A percentile compares a stretch with the other conserved stretches of the same genome.
These are phyloP conservation scores for Sordariomycetes sp. DNA, from an alignment of 2,329 filamentous ascomycete species.

Conservation along the genomic window DNA sequence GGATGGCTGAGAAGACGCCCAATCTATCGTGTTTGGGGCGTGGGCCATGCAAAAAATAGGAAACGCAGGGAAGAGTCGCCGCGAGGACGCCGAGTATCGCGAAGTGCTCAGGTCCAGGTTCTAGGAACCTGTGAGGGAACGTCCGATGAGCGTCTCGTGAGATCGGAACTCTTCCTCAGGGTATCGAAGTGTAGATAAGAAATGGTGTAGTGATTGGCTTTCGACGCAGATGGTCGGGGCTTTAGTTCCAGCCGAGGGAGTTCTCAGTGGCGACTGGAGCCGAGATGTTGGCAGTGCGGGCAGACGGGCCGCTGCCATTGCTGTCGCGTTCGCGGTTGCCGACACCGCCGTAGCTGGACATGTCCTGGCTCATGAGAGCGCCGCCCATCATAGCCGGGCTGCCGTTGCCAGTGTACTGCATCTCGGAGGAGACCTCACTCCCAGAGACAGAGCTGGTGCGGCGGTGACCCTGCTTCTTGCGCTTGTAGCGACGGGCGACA, in stretches of 20 bases:
- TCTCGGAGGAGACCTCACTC: slow-evolving; percentile 35
- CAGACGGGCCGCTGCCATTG: slow-evolving; percentile 54
- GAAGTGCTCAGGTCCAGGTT: neutral
- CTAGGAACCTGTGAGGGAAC: neutral
- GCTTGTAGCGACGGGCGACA: slow-evolving; percentile 82
- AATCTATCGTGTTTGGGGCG: too few relatives aligned
- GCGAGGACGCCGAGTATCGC: neutral
- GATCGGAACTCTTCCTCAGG: slow-evolving; percentile 3
- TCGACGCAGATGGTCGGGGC: neutral
- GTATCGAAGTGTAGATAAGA: slow-evolving; percentile 6
- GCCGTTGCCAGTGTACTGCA: slow-evolving; percentile 38
- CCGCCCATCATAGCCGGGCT: slow-evolving; percentile 63
- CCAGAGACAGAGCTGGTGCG: slow-evolving; percentile 65
- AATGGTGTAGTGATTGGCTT: slow-evolving; percentile 4
- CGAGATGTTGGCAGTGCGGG: slow-evolving; percentile 61
- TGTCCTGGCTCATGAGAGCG: slow-evolving; percentile 48
- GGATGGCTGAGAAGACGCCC: too few relatives aligned
- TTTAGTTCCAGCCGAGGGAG: slow-evolving; percentile 89
- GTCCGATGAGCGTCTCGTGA: neutral
- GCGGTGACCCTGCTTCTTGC: slow-evolving; percentile 69
- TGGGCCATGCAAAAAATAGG: too few relatives aligned
- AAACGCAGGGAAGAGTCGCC: neutral
- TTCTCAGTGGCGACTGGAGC: slow-evolving; percentile 89
- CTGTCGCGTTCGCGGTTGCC: slow-evolving; percentile 43
- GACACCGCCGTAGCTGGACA: slow-evolving; percentile 43